Conservation (phyloP, 1,139 yeast species). For the Kodamaea fungicola region DNA sequence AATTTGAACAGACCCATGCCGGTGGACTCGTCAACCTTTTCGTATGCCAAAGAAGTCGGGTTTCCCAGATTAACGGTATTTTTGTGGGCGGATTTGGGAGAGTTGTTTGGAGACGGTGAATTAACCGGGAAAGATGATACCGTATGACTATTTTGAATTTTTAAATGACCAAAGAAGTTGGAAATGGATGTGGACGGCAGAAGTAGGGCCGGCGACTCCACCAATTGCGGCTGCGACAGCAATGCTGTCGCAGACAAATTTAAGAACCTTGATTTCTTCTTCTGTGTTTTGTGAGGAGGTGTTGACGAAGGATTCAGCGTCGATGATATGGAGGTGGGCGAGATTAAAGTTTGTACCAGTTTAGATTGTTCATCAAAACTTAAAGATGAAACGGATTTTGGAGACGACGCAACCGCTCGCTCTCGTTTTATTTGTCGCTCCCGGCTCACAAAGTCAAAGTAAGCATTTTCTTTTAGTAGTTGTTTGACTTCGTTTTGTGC, state of each 20-base stretch:
- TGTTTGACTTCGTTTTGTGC: slow-evolving; percentile 44
- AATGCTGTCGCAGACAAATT: slow-evolving; percentile 1
- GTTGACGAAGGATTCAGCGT: not conserved
- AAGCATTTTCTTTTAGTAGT: slow-evolving; percentile 45
- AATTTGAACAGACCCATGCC: slow-evolving; percentile 9
- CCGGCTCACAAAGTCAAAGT: slow-evolving; percentile 11
- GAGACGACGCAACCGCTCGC: not conserved
- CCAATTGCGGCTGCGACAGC: not conserved
- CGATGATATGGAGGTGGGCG: not conserved
- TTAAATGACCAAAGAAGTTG: slow-evolving; percentile 28
- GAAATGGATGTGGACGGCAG: slow-evolving; percentile 24
- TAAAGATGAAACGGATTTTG: not conserved
- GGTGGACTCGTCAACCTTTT: not conserved
- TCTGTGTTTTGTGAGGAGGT: not conserved
- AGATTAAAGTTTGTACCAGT: not conserved
- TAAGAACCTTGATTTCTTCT: slow-evolving; percentile 5
- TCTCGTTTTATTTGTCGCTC: not conserved
- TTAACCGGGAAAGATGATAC: slow-evolving; percentile 4
- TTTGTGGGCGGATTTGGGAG: not conserved
- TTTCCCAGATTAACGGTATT: not conserved
- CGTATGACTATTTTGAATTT: slow-evolving; percentile 11
- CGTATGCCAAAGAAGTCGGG: not conserved
- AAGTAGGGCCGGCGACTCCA: slow-evolving; percentile 4
- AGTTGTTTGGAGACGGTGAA: not conserved
- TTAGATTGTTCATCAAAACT: not conserved